phyloP scores from a whole-genome alignment of 805 yeast species.

The Myxozyma vanderwaltii region DNA sequence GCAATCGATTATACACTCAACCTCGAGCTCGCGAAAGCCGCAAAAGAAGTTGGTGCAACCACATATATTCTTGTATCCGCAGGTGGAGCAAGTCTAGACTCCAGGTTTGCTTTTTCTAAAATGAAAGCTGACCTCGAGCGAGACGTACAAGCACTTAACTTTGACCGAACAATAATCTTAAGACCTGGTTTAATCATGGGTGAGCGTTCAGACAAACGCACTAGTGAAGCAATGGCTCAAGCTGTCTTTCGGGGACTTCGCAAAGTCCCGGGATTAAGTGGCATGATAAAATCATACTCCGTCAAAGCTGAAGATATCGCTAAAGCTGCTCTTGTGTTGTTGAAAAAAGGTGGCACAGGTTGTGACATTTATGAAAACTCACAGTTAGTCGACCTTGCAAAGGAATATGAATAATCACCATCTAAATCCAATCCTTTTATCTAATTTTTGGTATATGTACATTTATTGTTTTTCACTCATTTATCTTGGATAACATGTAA shows the following conservation, averaged over 20 bases:
- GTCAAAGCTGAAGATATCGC: slow-evolving; percentile 70
- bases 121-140: slow-evolving; percentile 79
- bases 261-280: slow-evolving; percentile 15
- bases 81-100: slow-evolving; percentile 59
- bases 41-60: slow-evolving; percentile 66
- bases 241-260: slow-evolving; percentile 10
- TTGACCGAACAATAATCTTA: slow-evolving; percentile 71
- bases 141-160: slow-evolving; percentile 60
- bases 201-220: slow-evolving; percentile 42
- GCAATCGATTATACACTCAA: slow-evolving; percentile 77
- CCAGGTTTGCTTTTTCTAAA: slow-evolving; percentile 61
- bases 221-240: slow-evolving; percentile 13
- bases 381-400: slow-evolving; percentile 30
- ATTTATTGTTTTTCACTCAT: no score
- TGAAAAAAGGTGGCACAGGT: slow-evolving; percentile 41
- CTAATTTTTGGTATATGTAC: not conserved
- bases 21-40: slow-evolving; percentile 67
- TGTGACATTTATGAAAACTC: slow-evolving; percentile 32
- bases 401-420: slow-evolving; percentile 6
- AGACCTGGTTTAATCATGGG: slow-evolving; percentile 66
- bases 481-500: no score
- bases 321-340: slow-evolving; percentile 52
- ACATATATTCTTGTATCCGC: slow-evolving; percentile 71
- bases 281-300: slow-evolving; percentile 42
- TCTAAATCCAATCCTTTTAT: not conserved